Conservation (phyloP, 2,329 filamentous ascomycete species). For the Aureobasidium sp. region DNA sequence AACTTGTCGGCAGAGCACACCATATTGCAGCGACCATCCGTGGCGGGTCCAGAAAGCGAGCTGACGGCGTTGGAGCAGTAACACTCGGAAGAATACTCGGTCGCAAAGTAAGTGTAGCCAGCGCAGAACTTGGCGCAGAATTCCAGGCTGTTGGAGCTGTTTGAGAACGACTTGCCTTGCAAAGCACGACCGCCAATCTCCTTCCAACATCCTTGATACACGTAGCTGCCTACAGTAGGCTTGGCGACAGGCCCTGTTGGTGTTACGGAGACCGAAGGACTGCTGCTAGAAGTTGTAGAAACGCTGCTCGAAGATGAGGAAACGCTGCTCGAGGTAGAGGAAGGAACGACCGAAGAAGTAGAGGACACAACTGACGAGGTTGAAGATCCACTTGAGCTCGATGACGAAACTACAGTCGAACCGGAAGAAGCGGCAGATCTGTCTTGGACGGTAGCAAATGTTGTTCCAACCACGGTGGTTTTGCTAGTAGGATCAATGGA, state of each 20-base stretch:
- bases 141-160: slow-evolving; percentile 20
- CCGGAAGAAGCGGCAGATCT: neutral
- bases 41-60: slow-evolving; percentile 15
- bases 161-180: slow-evolving; percentile 17
- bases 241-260: slow-evolving; percentile 6
- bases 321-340: slow-evolving; percentile 12
- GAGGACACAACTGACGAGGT: neutral
- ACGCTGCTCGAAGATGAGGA: slow-evolving; percentile 7
- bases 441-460: neutral
- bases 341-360: slow-evolving; percentile 15
- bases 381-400: neutral
- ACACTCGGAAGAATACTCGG: slow-evolving; percentile 35
- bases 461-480: neutral
- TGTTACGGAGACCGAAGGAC: neutral
- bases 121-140: slow-evolving; percentile 23
- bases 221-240: slow-evolving; percentile 23
- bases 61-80: slow-evolving; percentile 24
- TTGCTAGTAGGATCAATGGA: neutral
- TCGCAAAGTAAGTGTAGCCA: slow-evolving; percentile 33
- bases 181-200: slow-evolving; percentile 24
- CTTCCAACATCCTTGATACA: slow-evolving; percentile 25
- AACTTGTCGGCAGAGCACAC: slow-evolving; percentile 26
- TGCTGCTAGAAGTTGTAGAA: neutral
- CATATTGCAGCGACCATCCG: slow-evolving; percentile 23
- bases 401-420: neutral